Base-by-base conservation (phyloP, 179 eudicot species). In the Beta corolliflora region DNA sequence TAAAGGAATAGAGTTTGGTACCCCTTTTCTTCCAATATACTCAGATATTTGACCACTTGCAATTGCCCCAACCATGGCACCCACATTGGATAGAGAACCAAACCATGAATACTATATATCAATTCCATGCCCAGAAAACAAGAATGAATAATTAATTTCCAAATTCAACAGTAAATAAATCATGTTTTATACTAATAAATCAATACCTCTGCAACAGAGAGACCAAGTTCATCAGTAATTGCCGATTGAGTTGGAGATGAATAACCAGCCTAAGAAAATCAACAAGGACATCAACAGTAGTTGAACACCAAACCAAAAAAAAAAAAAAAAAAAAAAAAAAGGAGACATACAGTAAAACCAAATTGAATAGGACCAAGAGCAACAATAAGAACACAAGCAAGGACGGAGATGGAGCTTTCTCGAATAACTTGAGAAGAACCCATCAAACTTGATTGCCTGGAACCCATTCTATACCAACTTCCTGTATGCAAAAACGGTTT, bases 21-120 rank as follows among this genome's bases (percentile, higher is more conserved):
- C 99, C 97, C 99, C 99, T 88, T 96, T 96, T 74, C 99, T 90
- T 60, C 99, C 99, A 60, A 96, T 91, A 83, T 96, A 96, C 88
- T 96, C 99, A 10, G 98, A 80, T 85, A 94, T 94, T 85, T 94
- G 98, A 77, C 99, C 99, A 63, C 99, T 96, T 3, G 97, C 91
- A 80, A 94, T 91, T 77, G 99, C 99, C 18, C 98, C 99, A 85
- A 96, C 98, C 99, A 96, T 96, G 59, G 99, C 98, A 70, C 99
- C 99, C 83, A 96, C 99, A 77, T 96, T 96, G 4, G 94, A 90
- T 71, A 96, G 85, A 50, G 99, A 96, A 80, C 97, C 99, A 81
- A 96, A 96, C 79, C 89, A 75, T 45, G 99, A 96, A 84, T 87
- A 96, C 98, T 96, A 92, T 44, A 76, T 16, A 77, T 68, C 82